phyloP scores from a whole-genome alignment of 2,329 filamentous ascomycete species.

The Xylariaceae sp. region DNA sequence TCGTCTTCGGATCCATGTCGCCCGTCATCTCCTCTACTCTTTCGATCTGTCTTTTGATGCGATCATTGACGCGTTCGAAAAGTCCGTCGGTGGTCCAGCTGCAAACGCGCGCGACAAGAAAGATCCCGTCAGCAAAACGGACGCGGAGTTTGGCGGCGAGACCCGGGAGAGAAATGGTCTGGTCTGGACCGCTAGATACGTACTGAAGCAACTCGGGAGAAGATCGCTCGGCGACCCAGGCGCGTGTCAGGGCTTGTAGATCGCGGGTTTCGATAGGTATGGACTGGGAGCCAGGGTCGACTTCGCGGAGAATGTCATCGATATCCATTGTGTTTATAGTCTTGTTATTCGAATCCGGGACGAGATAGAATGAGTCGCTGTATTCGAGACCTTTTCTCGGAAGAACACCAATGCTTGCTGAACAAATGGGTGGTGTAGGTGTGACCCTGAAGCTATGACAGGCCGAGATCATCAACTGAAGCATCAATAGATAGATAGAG shows the following conservation, averaged over 20 bases:
- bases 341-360: neutral
- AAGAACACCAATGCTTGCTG: neutral
- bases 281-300: constrained; percentile 54
- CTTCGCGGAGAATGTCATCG: constrained; percentile 70
- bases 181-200: constrained; percentile 21
- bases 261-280: constrained; percentile 61
- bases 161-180: neutral
- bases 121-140: constrained; percentile 8
- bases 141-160: neutral
- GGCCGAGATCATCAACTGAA: too few relatives aligned
- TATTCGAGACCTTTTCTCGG: neutral
- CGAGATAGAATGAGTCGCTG: neutral
- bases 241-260: constrained; percentile 81
- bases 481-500: too few relatives aligned
- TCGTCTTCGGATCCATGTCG: constrained; percentile 82
- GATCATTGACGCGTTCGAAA: constrained; percentile 74
- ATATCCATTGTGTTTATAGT: constrained; percentile 57
- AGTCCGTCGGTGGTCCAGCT: constrained; percentile 65
- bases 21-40: constrained; percentile 71
- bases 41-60: constrained; percentile 64
- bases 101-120: neutral
- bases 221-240: constrained; percentile 88
- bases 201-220: constrained; percentile 84
- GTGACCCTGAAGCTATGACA: too few relatives aligned
- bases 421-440: too few relatives aligned